A percentile compares a stretch with the other conserved stretches of the same genome.
Evolutionary conservation across 78 protist genomes (phyloP).

Genomic region (Diacronema lutheri): DNA sequence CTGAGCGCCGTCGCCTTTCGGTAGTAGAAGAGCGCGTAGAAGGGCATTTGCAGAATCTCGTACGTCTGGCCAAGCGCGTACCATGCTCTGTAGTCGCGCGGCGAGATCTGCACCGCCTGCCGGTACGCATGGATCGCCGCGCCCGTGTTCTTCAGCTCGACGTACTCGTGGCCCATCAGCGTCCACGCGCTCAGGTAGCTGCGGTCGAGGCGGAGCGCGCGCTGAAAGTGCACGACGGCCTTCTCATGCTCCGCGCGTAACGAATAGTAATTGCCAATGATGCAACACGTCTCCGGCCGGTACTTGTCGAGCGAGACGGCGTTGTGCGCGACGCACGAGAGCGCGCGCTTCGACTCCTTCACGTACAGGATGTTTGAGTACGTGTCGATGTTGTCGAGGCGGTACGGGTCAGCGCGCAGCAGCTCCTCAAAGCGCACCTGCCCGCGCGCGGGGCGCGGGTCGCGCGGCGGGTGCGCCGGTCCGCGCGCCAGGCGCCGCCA

Average conservation of each 20-base stretch:
- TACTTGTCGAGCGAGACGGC: constrained; percentile 41
- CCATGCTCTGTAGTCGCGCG: constrained; percentile 95
- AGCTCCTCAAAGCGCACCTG: not conserved
- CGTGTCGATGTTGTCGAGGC: constrained; percentile 79
- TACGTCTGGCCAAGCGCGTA: constrained; percentile 93
- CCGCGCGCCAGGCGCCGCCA: too few species aligned
- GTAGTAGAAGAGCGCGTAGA: constrained; percentile 86
- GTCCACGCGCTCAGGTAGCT: constrained; percentile 89
- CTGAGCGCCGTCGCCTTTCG: constrained; percentile 73
- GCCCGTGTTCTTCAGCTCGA: constrained; percentile 82
- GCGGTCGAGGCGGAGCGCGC: constrained; percentile 71
- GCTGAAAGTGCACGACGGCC: constrained; percentile 87
- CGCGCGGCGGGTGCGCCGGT: too few species aligned
- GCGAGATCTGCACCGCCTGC: constrained; percentile 36
- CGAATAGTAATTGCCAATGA: constrained; percentile 88
- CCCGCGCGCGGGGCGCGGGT: too few species aligned
- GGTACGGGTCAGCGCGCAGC: constrained; percentile 51
- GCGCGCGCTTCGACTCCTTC: constrained; percentile 33
- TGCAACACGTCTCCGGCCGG: constrained; percentile 90
- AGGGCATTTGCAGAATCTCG: constrained; percentile 76
- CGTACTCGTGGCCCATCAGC: constrained; percentile 92
- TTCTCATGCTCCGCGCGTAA: constrained; percentile 76
- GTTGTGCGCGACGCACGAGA: constrained; percentile 33
- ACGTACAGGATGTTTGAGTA: constrained; percentile 91
- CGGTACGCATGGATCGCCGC: constrained; percentile 92